Evolutionary conservation across 2,329 filamentous ascomycete species (phyloP), one percentile per base, ranked within the genome.

Genomic region (Alternaria atra): DNA sequence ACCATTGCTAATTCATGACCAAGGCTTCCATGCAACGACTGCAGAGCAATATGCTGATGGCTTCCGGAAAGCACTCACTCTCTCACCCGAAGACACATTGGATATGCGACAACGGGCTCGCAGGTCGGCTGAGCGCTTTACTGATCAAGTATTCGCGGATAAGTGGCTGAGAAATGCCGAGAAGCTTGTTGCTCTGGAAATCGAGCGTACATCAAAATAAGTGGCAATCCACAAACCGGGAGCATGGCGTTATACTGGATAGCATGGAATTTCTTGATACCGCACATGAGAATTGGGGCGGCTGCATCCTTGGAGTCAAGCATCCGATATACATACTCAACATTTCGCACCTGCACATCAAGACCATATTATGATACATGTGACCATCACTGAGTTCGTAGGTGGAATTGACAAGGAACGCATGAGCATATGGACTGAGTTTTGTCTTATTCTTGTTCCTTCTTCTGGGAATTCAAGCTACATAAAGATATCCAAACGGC

Each of bases 11-110:
- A 61, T 6, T 7, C 13, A 12, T 6, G 3, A n/a, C 15, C 74
- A 42, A 87, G 94, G 95, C 5, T 98, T 94, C 81, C 93, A 94
- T 70, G 94, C 94, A 0, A 90, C 89, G 1, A 94, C 90, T 0
- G 83, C 87, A 7, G 83, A 87, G 3, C 90, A 97, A 60, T 99
- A 96, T 75, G 93, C 94, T 0, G 83, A 87, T 10, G 92, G 87
- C 0, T 99, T 93, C 74, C 88, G 90, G 64, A 87, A 91, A 73
- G 94, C 93, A 0, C 81, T 98, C 6, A 85, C 86, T 0, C 81
- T 95, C 4, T 83, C 88, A 10, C 79, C 80, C 0, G 71, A 80
- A 13, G 87, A 97, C 62, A 91, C 90, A 20, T 79, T 94, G 15
- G 88, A 87, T 0, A 92, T 97, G 83, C 86, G 95, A 23, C 78